phyloP scores from a whole-genome alignment of 345 rosid genomes.

The Acer negundo region DNA sequence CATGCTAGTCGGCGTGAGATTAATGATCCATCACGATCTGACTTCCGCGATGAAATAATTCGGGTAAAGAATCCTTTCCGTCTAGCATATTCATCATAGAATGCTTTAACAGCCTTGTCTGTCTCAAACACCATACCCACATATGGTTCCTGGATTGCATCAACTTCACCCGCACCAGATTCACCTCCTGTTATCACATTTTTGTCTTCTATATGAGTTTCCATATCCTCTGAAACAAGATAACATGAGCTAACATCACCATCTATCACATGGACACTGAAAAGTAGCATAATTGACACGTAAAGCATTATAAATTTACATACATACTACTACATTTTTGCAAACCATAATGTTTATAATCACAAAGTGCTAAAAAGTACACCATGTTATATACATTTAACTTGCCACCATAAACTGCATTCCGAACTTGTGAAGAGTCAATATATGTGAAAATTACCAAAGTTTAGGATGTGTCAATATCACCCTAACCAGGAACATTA shows the following conservation, averaged over 20 bases:
- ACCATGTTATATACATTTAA: not conserved
- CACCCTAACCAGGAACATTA: not conserved
- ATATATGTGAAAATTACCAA: not conserved
- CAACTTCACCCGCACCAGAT: conserved; percentile 25
- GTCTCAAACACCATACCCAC: conserved; percentile 58
- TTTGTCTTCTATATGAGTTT: conserved; percentile 4
- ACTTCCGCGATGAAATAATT: conserved; percentile 43
- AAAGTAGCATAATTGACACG: not conserved
- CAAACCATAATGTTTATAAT: not conserved
- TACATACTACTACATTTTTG: not conserved
- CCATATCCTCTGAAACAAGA: conserved; percentile 14
- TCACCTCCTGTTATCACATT: conserved; percentile 23
- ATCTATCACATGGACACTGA: not conserved
- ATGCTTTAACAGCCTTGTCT: conserved; percentile 45
- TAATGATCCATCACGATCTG: conserved; percentile 48
- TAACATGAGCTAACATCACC: not conserved
- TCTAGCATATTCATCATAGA: conserved; percentile 51
- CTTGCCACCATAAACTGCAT: not conserved
- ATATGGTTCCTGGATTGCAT: conserved; percentile 34
- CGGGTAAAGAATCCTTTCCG: conserved; percentile 45
- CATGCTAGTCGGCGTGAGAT: conserved; percentile 52
- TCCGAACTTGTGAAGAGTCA: not conserved
- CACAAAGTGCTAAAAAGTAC: not conserved
- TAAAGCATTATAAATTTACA: not conserved
- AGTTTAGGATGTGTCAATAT: not conserved